Conservation (phyloP, 495 filamentous ascomycete species). For the Xylaria intraflava region DNA sequence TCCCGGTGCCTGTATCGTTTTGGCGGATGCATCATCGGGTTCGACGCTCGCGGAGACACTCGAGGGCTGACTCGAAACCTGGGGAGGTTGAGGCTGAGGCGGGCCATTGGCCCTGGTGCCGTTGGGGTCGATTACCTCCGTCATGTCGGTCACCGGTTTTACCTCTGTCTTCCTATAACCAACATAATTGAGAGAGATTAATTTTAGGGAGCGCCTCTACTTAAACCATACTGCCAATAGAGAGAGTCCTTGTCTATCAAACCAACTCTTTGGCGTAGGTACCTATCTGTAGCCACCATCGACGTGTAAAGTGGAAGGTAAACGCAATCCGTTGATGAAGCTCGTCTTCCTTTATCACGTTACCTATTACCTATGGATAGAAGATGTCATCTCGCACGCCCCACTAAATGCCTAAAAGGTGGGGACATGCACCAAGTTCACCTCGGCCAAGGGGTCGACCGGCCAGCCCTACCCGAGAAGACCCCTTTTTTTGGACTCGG, state of each 20-base stretch:
- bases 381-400: not conserved
- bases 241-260: not conserved
- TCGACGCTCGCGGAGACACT: not conserved
- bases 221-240: not conserved
- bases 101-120: not conserved
- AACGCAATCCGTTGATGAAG: too few relatives aligned
- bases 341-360: too few relatives aligned
- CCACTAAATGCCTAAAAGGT: not conserved
- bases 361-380: too few relatives aligned
- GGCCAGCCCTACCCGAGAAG: not conserved
- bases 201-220: not conserved
- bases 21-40: not conserved
- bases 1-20: not conserved
- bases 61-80: not conserved
- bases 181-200: not conserved
- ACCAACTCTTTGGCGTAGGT: not conserved
- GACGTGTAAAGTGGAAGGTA: too few relatives aligned
- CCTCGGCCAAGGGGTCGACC: not conserved
- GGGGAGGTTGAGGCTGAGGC: not conserved
- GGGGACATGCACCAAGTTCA: not conserved
- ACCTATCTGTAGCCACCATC: too few relatives aligned
- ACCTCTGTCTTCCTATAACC: not conserved
- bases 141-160: not conserved
- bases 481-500: not conserved
- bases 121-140: constrained; percentile 5